Evolutionary conservation across 352 stramenopile genomes (phyloP).

Genomic region (Aphanomyces stellatus): DNA sequence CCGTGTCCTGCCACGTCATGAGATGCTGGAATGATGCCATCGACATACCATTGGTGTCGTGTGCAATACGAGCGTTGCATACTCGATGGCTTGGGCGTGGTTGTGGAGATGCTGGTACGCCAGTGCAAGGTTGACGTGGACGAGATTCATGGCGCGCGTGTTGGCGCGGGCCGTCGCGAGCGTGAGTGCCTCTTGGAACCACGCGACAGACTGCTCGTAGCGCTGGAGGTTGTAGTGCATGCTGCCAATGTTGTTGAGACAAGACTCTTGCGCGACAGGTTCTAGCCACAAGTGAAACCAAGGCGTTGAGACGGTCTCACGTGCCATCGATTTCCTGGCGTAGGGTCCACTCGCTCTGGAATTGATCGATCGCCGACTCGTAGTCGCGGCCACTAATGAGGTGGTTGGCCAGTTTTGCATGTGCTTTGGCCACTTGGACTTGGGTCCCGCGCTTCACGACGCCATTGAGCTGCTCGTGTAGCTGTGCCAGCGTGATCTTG

Average conservation of each 20-base stretch:
- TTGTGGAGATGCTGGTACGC: background rate
- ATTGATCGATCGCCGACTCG: constrained; percentile 7
- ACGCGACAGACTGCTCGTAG: background rate
- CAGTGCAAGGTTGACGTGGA: constrained; percentile 2
- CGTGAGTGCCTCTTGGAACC: constrained; percentile 8
- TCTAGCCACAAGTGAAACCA: constrained; percentile 5
- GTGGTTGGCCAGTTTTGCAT: constrained; percentile 5
- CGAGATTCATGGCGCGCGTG: background rate
- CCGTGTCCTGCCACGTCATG: too few relatives aligned
- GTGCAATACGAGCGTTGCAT: background rate
- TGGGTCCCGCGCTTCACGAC: constrained; percentile 10
- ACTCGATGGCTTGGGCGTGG: background rate
- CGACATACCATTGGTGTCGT: background rate
- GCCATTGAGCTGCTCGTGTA: constrained; percentile 14
- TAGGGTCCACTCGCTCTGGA: constrained; percentile 9
- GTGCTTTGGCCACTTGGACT: constrained; percentile 6
- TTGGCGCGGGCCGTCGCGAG: background rate
- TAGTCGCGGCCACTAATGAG: background rate
- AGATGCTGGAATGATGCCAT: too few relatives aligned
- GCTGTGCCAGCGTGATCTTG: constrained; percentile 3
- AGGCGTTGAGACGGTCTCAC: background rate
- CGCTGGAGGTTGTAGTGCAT: background rate
- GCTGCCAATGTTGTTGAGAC: constrained; percentile 18
- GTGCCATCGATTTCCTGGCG: constrained; percentile 7
- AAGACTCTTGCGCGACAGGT: constrained; percentile 11